Conservation (phyloP, 2,329 filamentous ascomycete genomes). For the Sarocladiaceae sp. region DNA sequence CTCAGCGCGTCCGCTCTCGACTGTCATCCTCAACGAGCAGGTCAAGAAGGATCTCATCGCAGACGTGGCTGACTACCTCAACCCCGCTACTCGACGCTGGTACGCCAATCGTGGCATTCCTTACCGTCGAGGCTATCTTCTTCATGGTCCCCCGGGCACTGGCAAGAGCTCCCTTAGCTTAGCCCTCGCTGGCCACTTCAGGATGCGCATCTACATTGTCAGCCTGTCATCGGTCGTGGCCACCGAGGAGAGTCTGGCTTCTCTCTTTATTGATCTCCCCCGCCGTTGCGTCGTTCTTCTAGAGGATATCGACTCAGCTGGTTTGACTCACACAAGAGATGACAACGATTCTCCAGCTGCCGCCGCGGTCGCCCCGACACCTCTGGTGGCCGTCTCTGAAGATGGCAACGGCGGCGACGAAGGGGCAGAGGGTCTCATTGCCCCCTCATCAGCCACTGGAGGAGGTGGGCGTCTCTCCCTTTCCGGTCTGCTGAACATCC, state of each 20-base stretch:
- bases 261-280: conserved; percentile 61
- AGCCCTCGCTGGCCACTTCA: conserved; percentile 63
- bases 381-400: conserved; percentile 10
- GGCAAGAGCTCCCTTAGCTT: conserved; percentile 70
- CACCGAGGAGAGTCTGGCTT: conserved; percentile 58
- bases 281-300: conserved; percentile 66
- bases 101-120: conserved; percentile 80
- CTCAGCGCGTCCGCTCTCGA: conserved; percentile 54
- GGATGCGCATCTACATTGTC: conserved; percentile 66
- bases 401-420: neutral
- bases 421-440: neutral
- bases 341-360: conserved; percentile 13
- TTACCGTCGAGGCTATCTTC: conserved; percentile 76
- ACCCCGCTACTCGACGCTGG: conserved; percentile 62
- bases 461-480: conserved; percentile 50
- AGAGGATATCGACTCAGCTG: conserved; percentile 71
- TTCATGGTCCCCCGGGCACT: conserved; percentile 74
- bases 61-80: conserved; percentile 58
- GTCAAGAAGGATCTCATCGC: conserved; percentile 53
- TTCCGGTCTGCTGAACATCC: conserved; percentile 72
- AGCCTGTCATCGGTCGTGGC: conserved; percentile 57
- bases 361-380: conserved; percentile 10
- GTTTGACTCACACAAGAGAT: conserved; percentile 53
- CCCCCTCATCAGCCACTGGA: neutral
- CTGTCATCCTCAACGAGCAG: conserved; percentile 56